Evolutionary conservation across 148 eudicot genomes (phyloP), one percentile per base, ranked within the genome.

Genomic region (Fagopyrum esculentum): DNA sequence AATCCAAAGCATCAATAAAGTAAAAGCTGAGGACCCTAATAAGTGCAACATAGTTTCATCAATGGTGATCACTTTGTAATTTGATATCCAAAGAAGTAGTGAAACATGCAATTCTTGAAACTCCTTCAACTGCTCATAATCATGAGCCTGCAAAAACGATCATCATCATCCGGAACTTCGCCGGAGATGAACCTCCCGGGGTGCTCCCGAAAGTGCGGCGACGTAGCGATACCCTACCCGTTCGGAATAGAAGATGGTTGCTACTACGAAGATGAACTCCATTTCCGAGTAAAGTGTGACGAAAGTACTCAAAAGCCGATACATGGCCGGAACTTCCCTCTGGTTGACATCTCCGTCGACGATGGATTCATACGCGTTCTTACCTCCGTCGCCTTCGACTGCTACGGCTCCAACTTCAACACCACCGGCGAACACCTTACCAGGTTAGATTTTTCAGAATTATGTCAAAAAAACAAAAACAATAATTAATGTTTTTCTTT

Each of bases 171-270:
- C 40, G 40, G 40, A 35, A 35, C 40, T 0, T 2, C 40, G 40
- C 40, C 47, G 71, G 16, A 13, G 5, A 35, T 40, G 19, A 71
- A 2, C 35, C 40, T 46, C 44, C 35, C 0, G 8, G 43, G 55
- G 1, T 71, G 74, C 55, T 3, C 30, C 30, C 16, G 29, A 1
- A 47, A 17, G 52, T 71, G 74, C 55, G 74, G 74, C 2, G 55
- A 71, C 54, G 55, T 71, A 40, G 17, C 52, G 54, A 19, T 71
- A 17, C 74, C 74, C 6, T 71, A 71, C 35, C 74, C 74, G n/a
- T 71, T 71, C n/a, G 74, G 74, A 16, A 71, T 17, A 3, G 47
- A 49, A 9, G 55, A 46, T 15, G 74, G 55, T 46, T 71, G 74
- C 5, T 71, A 46, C 54, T 45, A 17, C 51, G 40, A 12, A 2